Evolutionary conservation across 495 filamentous ascomycete species (phyloP).

Genomic region (Hyaloscypha variabilis): DNA sequence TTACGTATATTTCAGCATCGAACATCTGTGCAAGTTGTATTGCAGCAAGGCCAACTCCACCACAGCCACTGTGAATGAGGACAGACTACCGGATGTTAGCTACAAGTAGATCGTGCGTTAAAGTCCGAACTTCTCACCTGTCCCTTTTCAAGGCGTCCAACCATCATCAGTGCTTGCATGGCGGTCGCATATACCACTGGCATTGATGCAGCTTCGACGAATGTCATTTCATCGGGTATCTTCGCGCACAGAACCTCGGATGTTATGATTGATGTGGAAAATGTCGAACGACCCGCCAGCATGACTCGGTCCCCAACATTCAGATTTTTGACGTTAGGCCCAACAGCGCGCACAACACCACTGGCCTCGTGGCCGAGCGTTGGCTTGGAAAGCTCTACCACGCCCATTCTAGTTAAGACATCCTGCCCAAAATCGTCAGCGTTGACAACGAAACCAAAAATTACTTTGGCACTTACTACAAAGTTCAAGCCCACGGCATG

Average conservation of each 20-base stretch:
- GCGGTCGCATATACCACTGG: conserved; percentile 61
- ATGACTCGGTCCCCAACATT: conserved; percentile 24
- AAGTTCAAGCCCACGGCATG: not conserved
- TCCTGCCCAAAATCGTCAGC: not conserved
- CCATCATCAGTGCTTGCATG: conserved; percentile 51
- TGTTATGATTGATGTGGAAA: conserved; percentile 9
- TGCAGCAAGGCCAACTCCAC: conserved; percentile 61
- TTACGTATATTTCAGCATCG: conserved; percentile 51
- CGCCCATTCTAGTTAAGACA: not conserved
- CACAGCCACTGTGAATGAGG: conserved; percentile 60
- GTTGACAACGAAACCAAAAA: not conserved
- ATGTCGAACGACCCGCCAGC: no score
- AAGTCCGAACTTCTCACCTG: conserved; percentile 20
- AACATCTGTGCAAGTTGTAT: conserved; percentile 52
- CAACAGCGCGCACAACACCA: conserved; percentile 52
- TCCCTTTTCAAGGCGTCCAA: conserved; percentile 42
- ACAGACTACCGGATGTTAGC: conserved; percentile 29
- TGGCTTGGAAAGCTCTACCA: not conserved
- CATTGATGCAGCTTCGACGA: conserved; percentile 54
- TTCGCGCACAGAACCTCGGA: conserved; percentile 41
- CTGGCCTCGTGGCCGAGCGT: conserved; percentile 47
- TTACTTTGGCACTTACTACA: not conserved
- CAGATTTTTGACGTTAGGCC: conserved; percentile 45
- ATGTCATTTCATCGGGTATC: conserved; percentile 49
- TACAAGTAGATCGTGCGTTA: not conserved